Evolutionary conservation across 345 rosid species (phyloP), one percentile per base, ranked within the genome.

Genomic region (Hibiscus trionum): DNA sequence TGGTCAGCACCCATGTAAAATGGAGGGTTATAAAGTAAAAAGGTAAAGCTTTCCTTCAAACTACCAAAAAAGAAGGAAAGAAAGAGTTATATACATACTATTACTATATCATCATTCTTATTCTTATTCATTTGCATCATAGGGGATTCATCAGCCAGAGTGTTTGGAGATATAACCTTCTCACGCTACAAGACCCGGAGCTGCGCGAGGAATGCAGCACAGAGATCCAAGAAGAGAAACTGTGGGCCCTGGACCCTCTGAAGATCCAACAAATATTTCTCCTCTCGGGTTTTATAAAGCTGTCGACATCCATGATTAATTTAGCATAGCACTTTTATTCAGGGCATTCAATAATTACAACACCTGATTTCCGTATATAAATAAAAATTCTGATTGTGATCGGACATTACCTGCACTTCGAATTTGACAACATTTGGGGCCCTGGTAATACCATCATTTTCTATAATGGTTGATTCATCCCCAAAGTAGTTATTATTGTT

Each of bases 161-260:
- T n/a, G 10, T 7, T 5, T 53, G 19, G 24, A 53, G 6, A 16
- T 53, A n/a, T 15, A 33, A 59, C 39, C 44, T 62, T 35, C 61
- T 60, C 76, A 11, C 1, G 35, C 75, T 82, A 94, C 31, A 91
- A 85, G 59, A 94, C 89, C 53, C 91, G 90, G 16, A 94, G 93
- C 81, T 88, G 93, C 0, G 93, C 84, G 56, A 94, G 95, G 75
- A 94, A 94, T 29, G 90, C 90, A 1, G 98, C 96, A 29, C 98
- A 94, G 49, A 94, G 92, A 79, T 94, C 98, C 83, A 94, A 79
- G 81, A 94, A 91, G 15, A 94, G 89, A 77, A 94, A 79, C 78
- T 94, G 97, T 15, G 95, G 93, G 24, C 98, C 98, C 17, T 81
- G 86, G 61, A 94, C 84, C 80, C 95, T 81, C 80, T 86, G 98